Conservation (phyloP, 23 red algal species). For the Gracilaria caudata region DNA sequence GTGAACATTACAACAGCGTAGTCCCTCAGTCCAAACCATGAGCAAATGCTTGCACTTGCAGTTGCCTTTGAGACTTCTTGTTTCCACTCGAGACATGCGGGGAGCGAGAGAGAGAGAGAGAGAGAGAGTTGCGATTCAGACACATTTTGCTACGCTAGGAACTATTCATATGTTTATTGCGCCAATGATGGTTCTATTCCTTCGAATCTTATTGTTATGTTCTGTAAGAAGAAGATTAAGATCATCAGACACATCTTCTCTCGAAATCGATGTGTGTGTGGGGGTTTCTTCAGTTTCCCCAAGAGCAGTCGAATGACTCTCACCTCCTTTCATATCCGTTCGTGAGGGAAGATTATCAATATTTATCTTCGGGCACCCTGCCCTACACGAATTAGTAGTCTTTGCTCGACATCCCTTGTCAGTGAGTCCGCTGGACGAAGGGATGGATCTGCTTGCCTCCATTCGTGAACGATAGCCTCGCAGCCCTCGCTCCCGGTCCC, state of each 20-base stretch:
- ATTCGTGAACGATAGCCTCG: background rate
- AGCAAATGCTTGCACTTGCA: background rate
- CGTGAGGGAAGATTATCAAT: background rate
- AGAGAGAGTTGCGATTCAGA: background rate
- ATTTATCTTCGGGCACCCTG: background rate
- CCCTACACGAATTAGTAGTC: background rate
- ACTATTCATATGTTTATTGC: constrained; percentile 37
- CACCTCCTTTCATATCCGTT: background rate
- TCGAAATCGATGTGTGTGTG: background rate
- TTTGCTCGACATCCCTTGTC: background rate
- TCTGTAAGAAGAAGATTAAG: constrained; percentile 35
- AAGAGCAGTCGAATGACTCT: background rate
- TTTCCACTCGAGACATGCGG: background rate
- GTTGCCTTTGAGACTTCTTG: background rate
- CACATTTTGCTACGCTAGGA: background rate
- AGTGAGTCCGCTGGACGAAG: background rate
- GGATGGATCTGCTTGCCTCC: background rate
- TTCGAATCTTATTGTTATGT: constrained; percentile 45
- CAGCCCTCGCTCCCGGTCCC: background rate
- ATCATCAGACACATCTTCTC: constrained; percentile 15
- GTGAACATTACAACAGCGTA: constrained; percentile 87
- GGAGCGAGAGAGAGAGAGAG: background rate
- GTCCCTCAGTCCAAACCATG: constrained; percentile 22
- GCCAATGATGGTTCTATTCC: background rate
- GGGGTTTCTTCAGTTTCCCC: background rate